These are phyloP conservation scores for Zarea fungicola DNA, from an alignment of 2,329 filamentous ascomycete genomes.

Conservation along the genomic window DNA sequence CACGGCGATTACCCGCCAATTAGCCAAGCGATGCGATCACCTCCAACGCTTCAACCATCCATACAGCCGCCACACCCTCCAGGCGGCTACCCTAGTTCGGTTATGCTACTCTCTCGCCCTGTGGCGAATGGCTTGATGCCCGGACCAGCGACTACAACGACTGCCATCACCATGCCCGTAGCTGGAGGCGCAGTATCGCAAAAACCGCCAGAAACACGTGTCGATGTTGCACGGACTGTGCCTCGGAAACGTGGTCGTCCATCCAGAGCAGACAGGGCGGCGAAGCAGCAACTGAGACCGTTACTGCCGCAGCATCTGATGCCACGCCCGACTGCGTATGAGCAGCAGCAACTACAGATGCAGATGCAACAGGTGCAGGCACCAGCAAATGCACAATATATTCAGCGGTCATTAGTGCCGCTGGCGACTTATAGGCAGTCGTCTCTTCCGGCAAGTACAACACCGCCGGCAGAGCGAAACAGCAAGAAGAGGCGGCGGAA, in stretches of 20 bases:
- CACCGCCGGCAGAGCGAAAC: not conserved
- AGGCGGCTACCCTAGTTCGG: not conserved
- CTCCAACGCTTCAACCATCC: constrained; percentile 14
- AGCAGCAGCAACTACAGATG: not conserved
- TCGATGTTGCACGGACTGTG: constrained; percentile 10
- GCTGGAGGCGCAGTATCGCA: not conserved
- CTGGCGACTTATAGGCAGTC: not conserved
- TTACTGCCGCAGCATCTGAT: constrained; percentile 29
- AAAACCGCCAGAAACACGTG: constrained; percentile 7
- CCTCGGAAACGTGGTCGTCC: constrained; percentile 43
- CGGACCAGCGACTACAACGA: not conserved
- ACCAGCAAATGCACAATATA: not conserved
- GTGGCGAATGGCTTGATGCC: constrained; percentile 9
- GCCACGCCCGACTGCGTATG: constrained; percentile 22
- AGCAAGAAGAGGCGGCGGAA: not conserved
- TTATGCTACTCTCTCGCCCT: constrained; percentile 8
- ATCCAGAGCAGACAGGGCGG: constrained; percentile 40
- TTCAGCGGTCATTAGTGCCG: not conserved
- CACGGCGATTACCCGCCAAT: constrained; percentile 8
- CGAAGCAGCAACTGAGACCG: constrained; percentile 25
- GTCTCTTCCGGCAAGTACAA: not conserved
- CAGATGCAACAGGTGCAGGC: not conserved
- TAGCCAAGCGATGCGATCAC: constrained; percentile 3
- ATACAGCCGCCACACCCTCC: constrained; percentile 17
- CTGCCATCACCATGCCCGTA: not conserved